These are phyloP conservation scores for Tetradesmus obliquus DNA, from an alignment of 139 green algal species.

Conservation along the genomic window DNA sequence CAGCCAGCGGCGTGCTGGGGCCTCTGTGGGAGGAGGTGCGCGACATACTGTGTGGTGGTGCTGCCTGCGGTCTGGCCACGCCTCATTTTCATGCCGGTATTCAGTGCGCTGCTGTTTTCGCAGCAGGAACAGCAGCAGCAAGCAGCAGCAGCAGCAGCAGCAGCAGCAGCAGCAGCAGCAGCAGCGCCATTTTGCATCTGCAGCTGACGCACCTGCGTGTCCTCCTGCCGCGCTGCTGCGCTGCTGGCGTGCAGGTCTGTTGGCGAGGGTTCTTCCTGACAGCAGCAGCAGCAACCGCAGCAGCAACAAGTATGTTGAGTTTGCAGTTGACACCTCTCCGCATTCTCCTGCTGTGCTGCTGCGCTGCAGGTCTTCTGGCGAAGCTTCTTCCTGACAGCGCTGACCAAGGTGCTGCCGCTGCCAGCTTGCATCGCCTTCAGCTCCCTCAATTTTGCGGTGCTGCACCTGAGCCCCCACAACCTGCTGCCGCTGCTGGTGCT, in stretches of 20 bases:
- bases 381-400: conserved; percentile 65
- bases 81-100: no score
- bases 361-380: no score
- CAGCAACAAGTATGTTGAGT: neutral
- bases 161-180: neutral
- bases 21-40: conserved; percentile 53
- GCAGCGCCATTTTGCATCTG: no score
- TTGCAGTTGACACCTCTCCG: no score
- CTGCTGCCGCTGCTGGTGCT: conserved; percentile 52
- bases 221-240: no score
- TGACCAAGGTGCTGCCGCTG: conserved; percentile 59
- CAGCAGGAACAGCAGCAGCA: no score
- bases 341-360: no score
- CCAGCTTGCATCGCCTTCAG: conserved; percentile 53
- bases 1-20: neutral
- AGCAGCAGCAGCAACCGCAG: neutral
- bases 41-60: neutral
- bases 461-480: conserved; percentile 57
- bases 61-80: no score
- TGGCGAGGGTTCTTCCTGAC: neutral
- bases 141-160: no score
- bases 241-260: no score
- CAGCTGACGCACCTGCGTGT: no score
- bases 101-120: no score
- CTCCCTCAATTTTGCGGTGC: conserved; percentile 52